Percentiles rank a stretch among this genome's conserved stretches.
These are phyloP conservation scores for Neonectria neomacrospora DNA, from an alignment of 2,329 filamentous ascomycete genomes.

Conservation along the genomic window DNA sequence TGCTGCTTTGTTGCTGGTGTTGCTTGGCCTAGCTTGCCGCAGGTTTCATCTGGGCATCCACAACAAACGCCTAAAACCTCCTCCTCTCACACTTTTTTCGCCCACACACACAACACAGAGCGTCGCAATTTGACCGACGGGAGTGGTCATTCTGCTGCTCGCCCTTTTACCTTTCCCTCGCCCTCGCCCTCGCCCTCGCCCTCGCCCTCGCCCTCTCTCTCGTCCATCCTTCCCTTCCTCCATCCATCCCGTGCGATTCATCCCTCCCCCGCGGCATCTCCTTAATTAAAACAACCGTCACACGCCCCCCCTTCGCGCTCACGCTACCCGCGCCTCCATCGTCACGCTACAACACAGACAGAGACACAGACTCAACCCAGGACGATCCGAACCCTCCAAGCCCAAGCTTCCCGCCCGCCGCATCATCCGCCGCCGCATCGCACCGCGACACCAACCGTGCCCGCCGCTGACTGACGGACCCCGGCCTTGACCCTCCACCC, in stretches of 20 bases:
- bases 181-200: not conserved
- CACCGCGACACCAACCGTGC: constrained; percentile 30
- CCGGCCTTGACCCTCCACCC: constrained; percentile 29
- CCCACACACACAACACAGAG: constrained; percentile 22
- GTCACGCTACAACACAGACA: constrained; percentile 32
- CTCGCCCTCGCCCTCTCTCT: not conserved
- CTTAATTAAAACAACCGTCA: constrained; percentile 41
- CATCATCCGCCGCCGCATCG: constrained; percentile 34
- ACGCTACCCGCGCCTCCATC: constrained; percentile 44
- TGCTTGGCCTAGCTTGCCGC: constrained; percentile 20
- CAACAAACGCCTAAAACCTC: constrained; percentile 32
- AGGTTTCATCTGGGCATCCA: constrained; percentile 29
- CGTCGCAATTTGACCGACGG: constrained; percentile 30
- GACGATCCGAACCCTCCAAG: not conserved
- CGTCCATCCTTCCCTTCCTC: constrained; percentile 3
- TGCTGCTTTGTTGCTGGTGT: constrained; percentile 32
- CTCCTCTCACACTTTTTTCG: constrained; percentile 22
- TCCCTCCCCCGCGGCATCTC: constrained; percentile 28
- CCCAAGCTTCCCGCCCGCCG: constrained; percentile 25
- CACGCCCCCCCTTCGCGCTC: constrained; percentile 40
- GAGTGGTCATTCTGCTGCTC: not conserved
- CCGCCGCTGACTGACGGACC: constrained; percentile 34
- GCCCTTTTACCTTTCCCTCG: not conserved
- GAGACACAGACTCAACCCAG: not conserved
- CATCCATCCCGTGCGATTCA: not conserved